Percentiles rank a stretch among this genome's conserved stretches.
These are phyloP conservation scores for Leucogyrophana mollusca DNA, from an alignment of 768 basidiomycete genomes.

Conservation along the genomic window DNA sequence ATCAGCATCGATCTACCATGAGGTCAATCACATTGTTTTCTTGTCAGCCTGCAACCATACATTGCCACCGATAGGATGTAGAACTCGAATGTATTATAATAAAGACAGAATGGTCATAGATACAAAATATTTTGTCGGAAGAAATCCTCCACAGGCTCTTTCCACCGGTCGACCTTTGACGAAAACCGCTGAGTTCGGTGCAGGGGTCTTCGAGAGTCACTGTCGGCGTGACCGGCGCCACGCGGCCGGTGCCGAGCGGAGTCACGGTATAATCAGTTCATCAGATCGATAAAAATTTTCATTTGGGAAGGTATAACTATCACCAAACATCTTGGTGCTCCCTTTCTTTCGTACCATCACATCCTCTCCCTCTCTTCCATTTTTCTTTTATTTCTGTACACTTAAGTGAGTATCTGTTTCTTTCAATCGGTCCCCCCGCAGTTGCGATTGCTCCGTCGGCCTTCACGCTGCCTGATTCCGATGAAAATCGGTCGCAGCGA, in stretches of 20 bases:
- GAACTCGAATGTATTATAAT: slow-evolving; percentile 12
- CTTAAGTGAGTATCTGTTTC: slow-evolving; percentile 38
- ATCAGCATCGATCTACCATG: slow-evolving; percentile 10
- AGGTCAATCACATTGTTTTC: slow-evolving; percentile 7
- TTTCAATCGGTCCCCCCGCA: background rate
- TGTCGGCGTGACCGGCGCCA: slow-evolving; percentile 9
- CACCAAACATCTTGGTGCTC: slow-evolving; percentile 43
- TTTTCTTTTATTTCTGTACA: slow-evolving; percentile 39
- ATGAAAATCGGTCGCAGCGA: background rate
- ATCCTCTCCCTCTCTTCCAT: slow-evolving; percentile 26
- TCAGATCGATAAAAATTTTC: slow-evolving; percentile 68
- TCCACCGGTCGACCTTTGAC: too few relatives aligned
- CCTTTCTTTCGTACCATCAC: slow-evolving; percentile 37
- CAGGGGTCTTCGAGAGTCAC: too few relatives aligned
- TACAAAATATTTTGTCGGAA: too few relatives aligned
- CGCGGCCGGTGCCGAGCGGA: slow-evolving; percentile 34
- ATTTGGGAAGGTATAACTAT: slow-evolving; percentile 57
- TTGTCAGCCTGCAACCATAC: slow-evolving; percentile 5
- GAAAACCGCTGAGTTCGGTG: too few relatives aligned
- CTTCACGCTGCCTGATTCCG: background rate
- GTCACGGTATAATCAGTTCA: slow-evolving; percentile 50
- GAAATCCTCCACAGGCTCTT: too few relatives aligned
- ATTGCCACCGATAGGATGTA: slow-evolving; percentile 8
- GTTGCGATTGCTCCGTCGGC: background rate
- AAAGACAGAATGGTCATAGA: too few relatives aligned